Evolutionary conservation across 768 basidiomycete genomes (phyloP).

Genomic region (Pleurotus djamor): DNA sequence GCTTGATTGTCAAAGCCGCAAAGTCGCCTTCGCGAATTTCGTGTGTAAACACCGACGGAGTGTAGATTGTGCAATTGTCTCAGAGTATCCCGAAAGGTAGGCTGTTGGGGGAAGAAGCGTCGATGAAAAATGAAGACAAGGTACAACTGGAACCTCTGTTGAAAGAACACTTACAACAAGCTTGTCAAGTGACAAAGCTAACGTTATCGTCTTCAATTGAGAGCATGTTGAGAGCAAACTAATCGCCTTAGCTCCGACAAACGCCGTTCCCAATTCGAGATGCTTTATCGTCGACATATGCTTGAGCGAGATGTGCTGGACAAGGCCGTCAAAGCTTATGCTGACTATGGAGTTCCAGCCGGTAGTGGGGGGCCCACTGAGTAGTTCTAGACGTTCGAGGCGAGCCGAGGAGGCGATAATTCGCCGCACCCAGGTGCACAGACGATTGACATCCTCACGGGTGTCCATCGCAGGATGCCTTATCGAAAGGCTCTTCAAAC

Average conservation of each 20-base stretch:
- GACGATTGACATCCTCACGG: conserved; percentile 16
- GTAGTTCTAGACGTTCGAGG: conserved; percentile 26
- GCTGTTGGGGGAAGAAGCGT: not conserved
- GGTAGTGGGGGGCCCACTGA: not conserved
- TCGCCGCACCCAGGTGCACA: conserved; percentile 34
- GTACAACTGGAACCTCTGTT: not conserved
- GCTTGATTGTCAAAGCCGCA: not conserved
- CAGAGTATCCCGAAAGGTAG: not conserved
- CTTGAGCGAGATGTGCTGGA: conserved; percentile 26
- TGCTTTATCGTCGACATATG: conserved; percentile 25
- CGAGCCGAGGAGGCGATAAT: conserved; percentile 24
- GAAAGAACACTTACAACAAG: no score
- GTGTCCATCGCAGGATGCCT: conserved; percentile 17
- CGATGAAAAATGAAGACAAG: not conserved
- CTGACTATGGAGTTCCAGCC: conserved; percentile 6
- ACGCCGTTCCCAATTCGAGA: conserved; percentile 22
- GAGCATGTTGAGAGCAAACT: conserved; percentile 13
- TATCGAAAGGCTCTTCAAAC: conserved; percentile 29
- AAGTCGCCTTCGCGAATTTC: not conserved
- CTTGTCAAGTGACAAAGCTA: not conserved
- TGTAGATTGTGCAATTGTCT: not conserved
- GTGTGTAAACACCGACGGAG: not conserved
- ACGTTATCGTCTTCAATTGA: conserved; percentile 15
- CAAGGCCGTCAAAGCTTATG: conserved; percentile 28
- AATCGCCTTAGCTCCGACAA: conserved; percentile 19